phyloP scores from a whole-genome alignment of 2,329 filamentous ascomycete genomes.

The Penicillium sp. region DNA sequence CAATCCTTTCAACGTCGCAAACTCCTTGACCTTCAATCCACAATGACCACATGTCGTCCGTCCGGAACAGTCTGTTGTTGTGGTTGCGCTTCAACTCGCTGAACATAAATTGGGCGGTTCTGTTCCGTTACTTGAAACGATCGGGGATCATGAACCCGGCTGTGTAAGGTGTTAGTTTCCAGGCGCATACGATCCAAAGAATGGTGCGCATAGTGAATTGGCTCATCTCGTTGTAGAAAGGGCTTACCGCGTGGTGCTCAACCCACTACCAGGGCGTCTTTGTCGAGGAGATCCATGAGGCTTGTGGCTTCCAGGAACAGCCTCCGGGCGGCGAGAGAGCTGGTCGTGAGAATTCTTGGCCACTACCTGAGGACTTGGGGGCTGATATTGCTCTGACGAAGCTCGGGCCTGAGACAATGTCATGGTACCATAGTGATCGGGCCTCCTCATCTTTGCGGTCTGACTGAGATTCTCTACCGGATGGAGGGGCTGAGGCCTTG shows the following conservation, averaged over 20 bases:
- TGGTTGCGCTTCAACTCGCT: slow-evolving; percentile 21
- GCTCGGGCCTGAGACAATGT: slow-evolving; percentile 13
- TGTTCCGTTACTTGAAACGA: slow-evolving; percentile 20
- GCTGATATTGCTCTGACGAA: slow-evolving; percentile 11
- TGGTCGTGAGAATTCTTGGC: slow-evolving; percentile 16
- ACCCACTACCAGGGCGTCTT: slow-evolving; percentile 17
- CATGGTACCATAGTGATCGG: slow-evolving; percentile 14
- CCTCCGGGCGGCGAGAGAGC: slow-evolving; percentile 7
- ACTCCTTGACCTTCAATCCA: slow-evolving; percentile 23
- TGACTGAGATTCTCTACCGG: slow-evolving; percentile 16
- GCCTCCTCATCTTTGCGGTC: slow-evolving; percentile 9
- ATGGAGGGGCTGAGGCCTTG: slow-evolving; percentile 13
- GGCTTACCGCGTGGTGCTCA: slow-evolving; percentile 21
- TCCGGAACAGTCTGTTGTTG: slow-evolving; percentile 19
- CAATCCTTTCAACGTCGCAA: background rate
- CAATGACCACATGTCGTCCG: slow-evolving; percentile 26
- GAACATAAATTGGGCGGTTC: slow-evolving; percentile 23
- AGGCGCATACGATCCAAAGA: background rate
- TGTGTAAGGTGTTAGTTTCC: slow-evolving; percentile 11
- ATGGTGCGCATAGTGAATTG: background rate
- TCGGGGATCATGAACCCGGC: slow-evolving; percentile 19
- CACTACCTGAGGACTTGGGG: slow-evolving; percentile 10
- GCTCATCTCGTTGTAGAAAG: slow-evolving; percentile 3
- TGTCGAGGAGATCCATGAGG: slow-evolving; percentile 13
- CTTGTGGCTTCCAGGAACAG: slow-evolving; percentile 7